A percentile compares a stretch with the other conserved stretches of the same genome.
Conservation (phyloP, 768 basidiomycete species). For the Leccinum ochraceum region DNA sequence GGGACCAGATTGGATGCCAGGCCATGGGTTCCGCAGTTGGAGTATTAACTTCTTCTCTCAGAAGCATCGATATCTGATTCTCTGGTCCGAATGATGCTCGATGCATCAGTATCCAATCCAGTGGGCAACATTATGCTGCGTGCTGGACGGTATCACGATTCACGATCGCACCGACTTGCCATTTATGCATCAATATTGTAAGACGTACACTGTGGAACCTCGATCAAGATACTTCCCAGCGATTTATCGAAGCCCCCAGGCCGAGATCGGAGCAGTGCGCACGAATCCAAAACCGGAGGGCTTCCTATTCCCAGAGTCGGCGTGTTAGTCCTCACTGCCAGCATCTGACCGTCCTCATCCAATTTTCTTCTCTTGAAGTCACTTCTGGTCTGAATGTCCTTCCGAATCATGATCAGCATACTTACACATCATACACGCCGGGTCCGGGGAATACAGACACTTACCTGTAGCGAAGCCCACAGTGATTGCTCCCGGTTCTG, state of each 20-base stretch:
- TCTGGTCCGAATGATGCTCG: not conserved
- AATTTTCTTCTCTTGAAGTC: constrained; percentile 44
- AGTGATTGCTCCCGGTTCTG: constrained; percentile 21
- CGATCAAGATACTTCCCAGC: too few relatives aligned
- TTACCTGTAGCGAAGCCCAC: constrained; percentile 20
- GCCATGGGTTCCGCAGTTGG: not conserved
- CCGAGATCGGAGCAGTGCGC: not conserved
- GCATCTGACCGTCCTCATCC: constrained; percentile 57
- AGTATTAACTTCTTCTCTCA: too few relatives aligned
- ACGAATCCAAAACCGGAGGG: constrained; percentile 16
- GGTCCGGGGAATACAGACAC: not conserved
- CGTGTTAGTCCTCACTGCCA: constrained; percentile 5
- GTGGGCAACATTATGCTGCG: not conserved
- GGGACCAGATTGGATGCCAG: not conserved
- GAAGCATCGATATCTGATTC: too few relatives aligned
- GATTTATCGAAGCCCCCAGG: not conserved
- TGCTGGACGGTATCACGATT: not conserved
- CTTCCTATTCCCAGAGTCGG: constrained; percentile 31
- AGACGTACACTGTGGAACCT: too few relatives aligned
- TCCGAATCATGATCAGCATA: constrained; percentile 37
- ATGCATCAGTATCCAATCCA: not conserved
- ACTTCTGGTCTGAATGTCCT: constrained; percentile 39
- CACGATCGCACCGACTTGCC: not conserved
- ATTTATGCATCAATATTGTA: not conserved
- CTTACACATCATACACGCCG: constrained; percentile 27